Evolutionary conservation across 2,329 filamentous ascomycete species (phyloP).

Genomic region (Pseudopyricularia cyperi): DNA sequence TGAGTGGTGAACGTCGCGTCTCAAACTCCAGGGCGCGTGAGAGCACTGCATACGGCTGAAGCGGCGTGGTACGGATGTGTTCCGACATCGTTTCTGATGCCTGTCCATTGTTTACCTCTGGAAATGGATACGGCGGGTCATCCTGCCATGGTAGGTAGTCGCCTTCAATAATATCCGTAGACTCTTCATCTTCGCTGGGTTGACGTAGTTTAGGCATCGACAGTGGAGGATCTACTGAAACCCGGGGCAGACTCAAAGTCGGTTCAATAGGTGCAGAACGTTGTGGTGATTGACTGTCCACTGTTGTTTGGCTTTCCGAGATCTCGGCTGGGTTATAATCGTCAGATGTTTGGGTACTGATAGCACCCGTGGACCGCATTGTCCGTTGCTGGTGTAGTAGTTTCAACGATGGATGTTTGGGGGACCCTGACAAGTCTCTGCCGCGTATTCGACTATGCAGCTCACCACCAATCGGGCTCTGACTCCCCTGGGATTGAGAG

Average conservation of each 20-base stretch:
- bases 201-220: neutral
- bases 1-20: slow-evolving; percentile 39
- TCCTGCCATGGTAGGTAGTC: slow-evolving; percentile 47
- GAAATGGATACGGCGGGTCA: slow-evolving; percentile 42
- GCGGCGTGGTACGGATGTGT: slow-evolving; percentile 19
- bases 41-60: slow-evolving; percentile 43
- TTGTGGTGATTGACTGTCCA: slow-evolving; percentile 11
- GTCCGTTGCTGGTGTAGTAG: slow-evolving; percentile 5
- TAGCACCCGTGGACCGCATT: slow-evolving; percentile 12
- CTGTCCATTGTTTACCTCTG: slow-evolving; percentile 12
- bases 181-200: slow-evolving; percentile 6
- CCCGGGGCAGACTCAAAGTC: neutral
- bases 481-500: slow-evolving; percentile 6
- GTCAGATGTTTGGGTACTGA: slow-evolving; percentile 12
- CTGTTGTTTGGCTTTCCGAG: slow-evolving; percentile 30
- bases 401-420: neutral
- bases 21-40: slow-evolving; percentile 43
- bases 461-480: slow-evolving; percentile 17
- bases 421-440: slow-evolving; percentile 15
- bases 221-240: neutral
- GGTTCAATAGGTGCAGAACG: neutral
- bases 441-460: slow-evolving; percentile 34
- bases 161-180: slow-evolving; percentile 34
- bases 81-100: neutral
- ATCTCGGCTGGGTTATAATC: slow-evolving; percentile 17